These are phyloP conservation scores for Claviceps paspali DNA, from an alignment of 2,329 filamentous ascomycete species.

Conservation along the genomic window DNA sequence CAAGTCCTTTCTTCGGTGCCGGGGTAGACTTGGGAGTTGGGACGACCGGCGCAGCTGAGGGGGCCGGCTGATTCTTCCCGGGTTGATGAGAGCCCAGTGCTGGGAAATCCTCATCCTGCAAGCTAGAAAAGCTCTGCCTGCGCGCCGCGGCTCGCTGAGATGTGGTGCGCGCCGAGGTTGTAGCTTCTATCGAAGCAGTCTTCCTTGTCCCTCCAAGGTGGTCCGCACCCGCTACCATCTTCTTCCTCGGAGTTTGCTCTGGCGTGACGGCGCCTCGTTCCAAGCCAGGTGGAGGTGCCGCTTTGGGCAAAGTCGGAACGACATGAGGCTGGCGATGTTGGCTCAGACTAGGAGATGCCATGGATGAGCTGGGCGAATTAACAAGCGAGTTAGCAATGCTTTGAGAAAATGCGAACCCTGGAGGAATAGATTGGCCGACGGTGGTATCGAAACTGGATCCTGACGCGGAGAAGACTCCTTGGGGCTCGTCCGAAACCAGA, in stretches of 20 bases:
- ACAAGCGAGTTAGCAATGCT: slow-evolving; percentile 1
- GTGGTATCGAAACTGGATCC: slow-evolving; percentile 2
- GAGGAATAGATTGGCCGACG: slow-evolving; percentile 14
- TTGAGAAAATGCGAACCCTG: slow-evolving; percentile 14
- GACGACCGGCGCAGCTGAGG: slow-evolving; percentile 19
- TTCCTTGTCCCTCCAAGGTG: slow-evolving; percentile 30
- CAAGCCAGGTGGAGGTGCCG: slow-evolving; percentile 12
- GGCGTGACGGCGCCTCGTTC: slow-evolving; percentile 16
- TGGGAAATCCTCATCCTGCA: slow-evolving; percentile 50
- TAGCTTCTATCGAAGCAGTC: slow-evolving; percentile 27
- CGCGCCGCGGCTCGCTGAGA: slow-evolving; percentile 18
- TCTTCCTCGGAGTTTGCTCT: slow-evolving; percentile 18
- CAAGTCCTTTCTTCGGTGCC: slow-evolving; percentile 16
- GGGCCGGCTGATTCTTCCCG: slow-evolving; percentile 17
- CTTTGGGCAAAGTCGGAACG: slow-evolving; percentile 13
- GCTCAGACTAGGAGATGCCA: slow-evolving; percentile 10
- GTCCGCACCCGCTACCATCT: slow-evolving; percentile 13
- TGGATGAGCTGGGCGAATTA: slow-evolving; percentile 5
- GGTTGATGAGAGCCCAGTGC: slow-evolving; percentile 34
- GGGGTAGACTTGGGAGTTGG: slow-evolving; percentile 20
- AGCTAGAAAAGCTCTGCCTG: slow-evolving; percentile 10
- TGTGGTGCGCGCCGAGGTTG: slow-evolving; percentile 30
- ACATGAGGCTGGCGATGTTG: slow-evolving; percentile 10
- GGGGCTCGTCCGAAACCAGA: slow-evolving; percentile 45
- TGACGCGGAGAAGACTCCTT: slow-evolving; percentile 7